These are phyloP conservation scores for Rhizopogon vinicolor DNA, from an alignment of 768 basidiomycete genomes.

Conservation along the genomic window DNA sequence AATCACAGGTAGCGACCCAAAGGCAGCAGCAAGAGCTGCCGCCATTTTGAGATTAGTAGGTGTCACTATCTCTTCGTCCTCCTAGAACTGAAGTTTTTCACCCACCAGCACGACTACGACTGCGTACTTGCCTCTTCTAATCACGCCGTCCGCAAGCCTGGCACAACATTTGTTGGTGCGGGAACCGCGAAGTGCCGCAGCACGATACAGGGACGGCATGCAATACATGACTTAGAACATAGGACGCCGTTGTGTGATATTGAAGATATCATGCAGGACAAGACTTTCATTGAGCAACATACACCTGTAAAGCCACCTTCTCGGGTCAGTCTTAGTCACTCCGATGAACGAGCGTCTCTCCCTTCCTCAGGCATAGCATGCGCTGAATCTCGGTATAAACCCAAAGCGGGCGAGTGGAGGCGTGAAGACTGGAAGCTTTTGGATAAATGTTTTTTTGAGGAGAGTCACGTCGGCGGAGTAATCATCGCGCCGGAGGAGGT, in stretches of 20 bases:
- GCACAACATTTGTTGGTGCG: constrained; percentile 29
- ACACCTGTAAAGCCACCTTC: constrained; percentile 9
- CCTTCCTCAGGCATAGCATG: background rate
- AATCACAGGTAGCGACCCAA: constrained; percentile 80
- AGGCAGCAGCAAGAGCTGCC: constrained; percentile 87
- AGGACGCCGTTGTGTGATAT: constrained; percentile 24
- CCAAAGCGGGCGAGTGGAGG: constrained; percentile 44
- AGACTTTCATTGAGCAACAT: constrained; percentile 19
- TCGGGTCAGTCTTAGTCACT: background rate
- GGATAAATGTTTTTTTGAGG: constrained; percentile 75
- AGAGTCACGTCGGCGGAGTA: constrained; percentile 48
- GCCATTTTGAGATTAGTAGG: constrained; percentile 88
- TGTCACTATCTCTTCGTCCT: constrained; percentile 1
- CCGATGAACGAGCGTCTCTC: background rate
- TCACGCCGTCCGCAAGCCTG: constrained; percentile 30
- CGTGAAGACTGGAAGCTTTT: constrained; percentile 78
- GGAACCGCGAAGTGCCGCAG: constrained; percentile 23
- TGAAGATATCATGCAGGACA: constrained; percentile 19
- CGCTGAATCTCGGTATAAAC: background rate
- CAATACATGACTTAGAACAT: constrained; percentile 10
- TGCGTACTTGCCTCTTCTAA: constrained; percentile 47
- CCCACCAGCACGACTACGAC: constrained; percentile 74
- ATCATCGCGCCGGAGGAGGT: constrained; percentile 39
- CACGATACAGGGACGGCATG: constrained; percentile 8
- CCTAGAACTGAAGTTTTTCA: background rate